Evolutionary conservation across 2,329 filamentous ascomycete genomes (phyloP).

Genomic region (Neofusicoccum ribis): DNA sequence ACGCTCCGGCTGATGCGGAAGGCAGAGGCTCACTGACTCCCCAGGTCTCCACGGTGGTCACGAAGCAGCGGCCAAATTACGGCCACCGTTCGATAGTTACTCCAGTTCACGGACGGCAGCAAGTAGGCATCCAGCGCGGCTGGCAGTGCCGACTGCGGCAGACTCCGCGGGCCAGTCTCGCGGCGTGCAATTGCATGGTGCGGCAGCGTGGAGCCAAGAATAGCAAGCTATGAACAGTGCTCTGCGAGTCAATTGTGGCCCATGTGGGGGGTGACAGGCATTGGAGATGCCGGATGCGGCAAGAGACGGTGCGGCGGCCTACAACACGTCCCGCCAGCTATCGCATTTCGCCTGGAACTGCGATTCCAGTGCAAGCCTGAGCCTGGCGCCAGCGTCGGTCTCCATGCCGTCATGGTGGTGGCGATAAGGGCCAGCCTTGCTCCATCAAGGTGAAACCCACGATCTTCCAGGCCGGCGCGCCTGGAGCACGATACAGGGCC

Average conservation of each 20-base stretch:
- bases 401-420: neutral
- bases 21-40: neutral
- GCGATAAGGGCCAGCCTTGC: neutral
- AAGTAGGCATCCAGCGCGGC: neutral
- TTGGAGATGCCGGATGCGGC: neutral
- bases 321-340: neutral
- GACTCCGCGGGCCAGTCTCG: neutral
- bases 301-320: neutral
- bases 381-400: neutral
- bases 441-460: neutral
- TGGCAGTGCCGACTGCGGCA: neutral
- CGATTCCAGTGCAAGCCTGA: neutral
- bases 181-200: neutral
- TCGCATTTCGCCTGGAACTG: neutral
- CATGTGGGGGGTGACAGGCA: neutral
- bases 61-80: conserved; percentile 3
- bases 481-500: neutral
- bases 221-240: conserved; percentile 2
- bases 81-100: neutral
- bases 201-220: neutral
- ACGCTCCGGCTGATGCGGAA: neutral
- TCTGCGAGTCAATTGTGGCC: neutral
- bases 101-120: neutral
- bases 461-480: neutral
- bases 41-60: neutral